phyloP scores from a whole-genome alignment of 352 stramenopile genomes.

The Thraustochytrium sp. region DNA sequence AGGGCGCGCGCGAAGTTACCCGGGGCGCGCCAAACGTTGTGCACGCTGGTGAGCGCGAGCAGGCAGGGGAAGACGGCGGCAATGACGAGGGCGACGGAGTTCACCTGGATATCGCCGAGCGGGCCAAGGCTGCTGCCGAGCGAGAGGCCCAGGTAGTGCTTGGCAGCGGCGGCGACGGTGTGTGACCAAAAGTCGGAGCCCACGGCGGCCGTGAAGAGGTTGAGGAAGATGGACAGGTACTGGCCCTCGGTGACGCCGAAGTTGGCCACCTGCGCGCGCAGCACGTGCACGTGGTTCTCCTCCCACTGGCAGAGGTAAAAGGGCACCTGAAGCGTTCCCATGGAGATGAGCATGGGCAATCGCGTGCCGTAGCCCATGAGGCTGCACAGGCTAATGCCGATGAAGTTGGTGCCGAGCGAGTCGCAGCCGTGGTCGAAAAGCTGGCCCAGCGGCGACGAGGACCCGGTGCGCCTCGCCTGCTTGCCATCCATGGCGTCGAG shows the following conservation, averaged over 20 bases:
- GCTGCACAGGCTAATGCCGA: slow-evolving; percentile 34
- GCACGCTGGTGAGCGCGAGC: background rate
- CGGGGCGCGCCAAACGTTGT: background rate
- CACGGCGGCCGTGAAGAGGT: slow-evolving; percentile 46
- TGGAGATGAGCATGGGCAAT: background rate
- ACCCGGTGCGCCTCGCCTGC: slow-evolving; percentile 86
- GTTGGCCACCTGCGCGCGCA: slow-evolving; percentile 52
- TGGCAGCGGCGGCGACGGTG: background rate
- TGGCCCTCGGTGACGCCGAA: slow-evolving; percentile 53
- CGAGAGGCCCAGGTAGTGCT: background rate
- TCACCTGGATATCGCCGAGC: background rate
- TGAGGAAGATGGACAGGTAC: slow-evolving; percentile 49
- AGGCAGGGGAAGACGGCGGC: slow-evolving; percentile 31
- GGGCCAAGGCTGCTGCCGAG: background rate
- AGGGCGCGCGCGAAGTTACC: slow-evolving; percentile 36
- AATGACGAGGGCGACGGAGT: background rate
- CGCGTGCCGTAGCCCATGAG: slow-evolving; percentile 32
- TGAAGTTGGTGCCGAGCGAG: slow-evolving; percentile 41
- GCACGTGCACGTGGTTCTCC: slow-evolving; percentile 55
- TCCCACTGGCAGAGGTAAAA: slow-evolving; percentile 55
- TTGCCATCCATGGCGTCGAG: slow-evolving; percentile 98
- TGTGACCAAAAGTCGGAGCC: slow-evolving; percentile 41
- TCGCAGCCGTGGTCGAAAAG: slow-evolving; percentile 92
- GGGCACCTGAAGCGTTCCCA: slow-evolving; percentile 46
- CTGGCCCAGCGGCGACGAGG: slow-evolving; percentile 88